These are phyloP conservation scores for Lentinula edodes DNA, from an alignment of 768 basidiomycete species.

Conservation along the genomic window DNA sequence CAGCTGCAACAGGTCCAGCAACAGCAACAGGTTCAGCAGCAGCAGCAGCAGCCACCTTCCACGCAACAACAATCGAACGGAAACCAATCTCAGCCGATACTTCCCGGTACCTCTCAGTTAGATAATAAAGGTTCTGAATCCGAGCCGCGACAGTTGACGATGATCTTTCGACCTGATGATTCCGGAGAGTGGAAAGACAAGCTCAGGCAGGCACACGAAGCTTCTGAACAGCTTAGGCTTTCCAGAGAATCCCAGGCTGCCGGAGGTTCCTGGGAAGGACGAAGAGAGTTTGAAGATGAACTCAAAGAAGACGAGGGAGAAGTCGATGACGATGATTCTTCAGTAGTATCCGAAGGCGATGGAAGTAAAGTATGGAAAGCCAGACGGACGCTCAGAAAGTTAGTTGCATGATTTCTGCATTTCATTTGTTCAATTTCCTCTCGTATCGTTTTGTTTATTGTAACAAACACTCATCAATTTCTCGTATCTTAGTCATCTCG, in stretches of 20 bases:
- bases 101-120: slow-evolving; percentile 17
- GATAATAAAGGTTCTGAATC: slow-evolving; percentile 43
- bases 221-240: slow-evolving; percentile 45
- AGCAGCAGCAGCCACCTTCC: slow-evolving; percentile 18
- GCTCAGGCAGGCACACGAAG: slow-evolving; percentile 60
- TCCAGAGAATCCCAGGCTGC: slow-evolving; percentile 31
- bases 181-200: slow-evolving; percentile 85
- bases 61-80: slow-evolving; percentile 25
- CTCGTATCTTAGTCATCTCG: slow-evolving; percentile 66
- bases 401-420: slow-evolving; percentile 30
- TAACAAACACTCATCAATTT: slow-evolving; percentile 11
- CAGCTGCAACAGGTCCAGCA: slow-evolving; percentile 25
- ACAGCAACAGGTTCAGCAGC: slow-evolving; percentile 27
- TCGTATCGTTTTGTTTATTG: neutral
- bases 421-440: neutral
- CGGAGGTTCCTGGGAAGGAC: slow-evolving; percentile 46
- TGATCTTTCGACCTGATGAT: slow-evolving; percentile 86
- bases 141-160: slow-evolving; percentile 56
- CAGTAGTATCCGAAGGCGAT: slow-evolving; percentile 63
- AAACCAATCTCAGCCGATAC: slow-evolving; percentile 22
- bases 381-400: slow-evolving; percentile 87
- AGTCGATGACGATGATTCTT: slow-evolving; percentile 59
- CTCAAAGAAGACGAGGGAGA: slow-evolving; percentile 67
- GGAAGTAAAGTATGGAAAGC: slow-evolving; percentile 77
- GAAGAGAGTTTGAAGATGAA: slow-evolving; percentile 57